phyloP scores from a whole-genome alignment of 2,329 filamentous ascomycete genomes.

The Fusarium burgessii region DNA sequence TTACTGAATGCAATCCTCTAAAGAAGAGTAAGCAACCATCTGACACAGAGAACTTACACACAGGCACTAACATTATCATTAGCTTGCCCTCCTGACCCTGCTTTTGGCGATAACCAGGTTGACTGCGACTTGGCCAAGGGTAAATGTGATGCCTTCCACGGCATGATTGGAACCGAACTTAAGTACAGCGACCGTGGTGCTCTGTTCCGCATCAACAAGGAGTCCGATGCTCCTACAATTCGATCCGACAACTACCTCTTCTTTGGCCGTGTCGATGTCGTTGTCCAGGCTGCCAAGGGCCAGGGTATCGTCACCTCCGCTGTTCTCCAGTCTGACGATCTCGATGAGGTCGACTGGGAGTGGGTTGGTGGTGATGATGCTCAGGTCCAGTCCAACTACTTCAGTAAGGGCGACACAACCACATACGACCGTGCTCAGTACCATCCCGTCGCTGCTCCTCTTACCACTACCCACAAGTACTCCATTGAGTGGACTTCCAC shows the following conservation, averaged over 20 bases:
- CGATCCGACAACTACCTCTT: conserved; percentile 90
- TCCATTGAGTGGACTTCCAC: conserved; percentile 75
- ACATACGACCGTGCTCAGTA: conserved; percentile 77
- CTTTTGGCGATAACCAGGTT: conserved; percentile 71
- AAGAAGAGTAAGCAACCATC: conserved; percentile 57
- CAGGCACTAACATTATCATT: conserved; percentile 2
- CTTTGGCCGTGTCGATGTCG: conserved; percentile 89
- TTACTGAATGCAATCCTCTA: conserved; percentile 66
- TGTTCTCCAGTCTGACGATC: conserved; percentile 88
- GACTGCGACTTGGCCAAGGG: conserved; percentile 83
- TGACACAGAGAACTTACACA: not conserved
- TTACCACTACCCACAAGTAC: conserved; percentile 73
- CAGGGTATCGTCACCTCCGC: conserved; percentile 89
- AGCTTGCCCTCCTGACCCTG: conserved; percentile 80
- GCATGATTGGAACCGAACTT: conserved; percentile 61
- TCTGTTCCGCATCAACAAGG: conserved; percentile 74
- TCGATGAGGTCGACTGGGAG: conserved; percentile 94
- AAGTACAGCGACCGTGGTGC: conserved; percentile 63
- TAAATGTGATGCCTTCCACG: conserved; percentile 66
- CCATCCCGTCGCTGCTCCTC: conserved; percentile 67
- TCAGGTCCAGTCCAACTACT: conserved; percentile 90
- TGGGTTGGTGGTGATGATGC: conserved; percentile 82
- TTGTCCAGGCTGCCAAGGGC: conserved; percentile 82
- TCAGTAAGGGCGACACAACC: conserved; percentile 78
- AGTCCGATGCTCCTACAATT: conserved; percentile 78